Conservation (phyloP, 805 yeast genomes). For the Candida qinlingensis region DNA sequence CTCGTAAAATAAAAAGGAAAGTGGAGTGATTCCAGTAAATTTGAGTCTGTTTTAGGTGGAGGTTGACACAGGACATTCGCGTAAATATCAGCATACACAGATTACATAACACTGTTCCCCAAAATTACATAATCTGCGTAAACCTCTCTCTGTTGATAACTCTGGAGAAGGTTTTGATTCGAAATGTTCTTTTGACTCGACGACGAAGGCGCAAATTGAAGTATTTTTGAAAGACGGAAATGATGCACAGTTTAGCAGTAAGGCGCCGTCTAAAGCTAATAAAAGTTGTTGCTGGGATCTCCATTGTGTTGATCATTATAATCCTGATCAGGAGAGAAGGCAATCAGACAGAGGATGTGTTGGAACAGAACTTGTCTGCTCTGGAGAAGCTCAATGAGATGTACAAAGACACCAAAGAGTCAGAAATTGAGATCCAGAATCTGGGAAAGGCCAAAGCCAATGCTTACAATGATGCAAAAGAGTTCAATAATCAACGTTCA, state of each 20-base stretch:
- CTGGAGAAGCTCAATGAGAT: slow-evolving; percentile 1
- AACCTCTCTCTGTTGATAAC: neutral
- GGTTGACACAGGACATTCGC: neutral
- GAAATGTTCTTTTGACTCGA: neutral
- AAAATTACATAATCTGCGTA: neutral
- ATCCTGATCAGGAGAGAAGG: neutral
- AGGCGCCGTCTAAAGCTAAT: neutral
- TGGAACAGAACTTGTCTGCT: slow-evolving; percentile 2
- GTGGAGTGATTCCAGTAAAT: neutral
- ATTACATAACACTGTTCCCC: no score
- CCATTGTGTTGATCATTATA: neutral
- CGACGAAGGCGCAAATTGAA: neutral
- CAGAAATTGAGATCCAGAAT: neutral
- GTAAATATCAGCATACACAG: neutral
- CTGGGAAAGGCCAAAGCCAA: no score
- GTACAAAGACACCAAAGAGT: neutral
- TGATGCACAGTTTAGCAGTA: neutral
- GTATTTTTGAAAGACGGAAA: neutral
- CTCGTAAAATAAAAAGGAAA: neutral
- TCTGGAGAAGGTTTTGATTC: neutral
- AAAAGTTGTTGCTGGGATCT: neutral
- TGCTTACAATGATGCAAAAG: neutral
- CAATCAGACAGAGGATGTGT: slow-evolving; percentile 1
- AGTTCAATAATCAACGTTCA: neutral
- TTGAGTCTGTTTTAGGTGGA: neutral